Base-by-base conservation (phyloP, 2,329 filamentous ascomycete genomes). In the Aspergillus puulaauensis region DNA sequence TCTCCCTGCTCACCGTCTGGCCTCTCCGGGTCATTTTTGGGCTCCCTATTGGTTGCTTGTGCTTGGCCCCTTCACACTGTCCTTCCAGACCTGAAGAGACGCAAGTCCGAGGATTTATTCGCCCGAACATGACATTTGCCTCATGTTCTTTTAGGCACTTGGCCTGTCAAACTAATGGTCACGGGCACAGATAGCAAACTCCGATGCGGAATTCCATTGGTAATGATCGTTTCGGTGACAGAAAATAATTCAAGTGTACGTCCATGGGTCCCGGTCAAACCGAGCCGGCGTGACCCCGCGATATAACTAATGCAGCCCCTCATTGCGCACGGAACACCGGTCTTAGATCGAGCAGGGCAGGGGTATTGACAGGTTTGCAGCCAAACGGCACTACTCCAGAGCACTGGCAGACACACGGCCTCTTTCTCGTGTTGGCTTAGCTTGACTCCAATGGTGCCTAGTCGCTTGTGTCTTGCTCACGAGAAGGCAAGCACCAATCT, bases 331-430 rank as follows among this genome's bases (percentile, higher is more conserved):
- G 56, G 59, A 50, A 57, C 53, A 54, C 40, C 23, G 44, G 40
- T 46, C 41, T 58, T 58, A 41, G 51, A 52, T 58, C 61, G 41
- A 60, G 56, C 56, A 54, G 37, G 48, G 48, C 56, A 58, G 33
- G 52, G 54, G 60, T 48, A 61, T 58, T 60, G 52, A 43, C 56
- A 56, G 44, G 46, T 56, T 50, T 52, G 54, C 45, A 58, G 56
- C 62, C 62, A 64, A 59, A 64, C 62, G 62, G 62, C 56, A 61
- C 52, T 58, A 56, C 60, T 64, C 62, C 59, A 52, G 64, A 57
- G 51, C 54, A 56, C 55, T 57, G 57, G 46, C 56, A 58, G 51
- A 49, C 45, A 58, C 46, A 54, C 46, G 46, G 56, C 14, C 51
- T 56, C 40, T 51, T 37, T 39, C 51, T 47, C 19, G 39, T 43